Conservation (phyloP, 805 yeast species). For the Ogataea zsoltii region DNA sequence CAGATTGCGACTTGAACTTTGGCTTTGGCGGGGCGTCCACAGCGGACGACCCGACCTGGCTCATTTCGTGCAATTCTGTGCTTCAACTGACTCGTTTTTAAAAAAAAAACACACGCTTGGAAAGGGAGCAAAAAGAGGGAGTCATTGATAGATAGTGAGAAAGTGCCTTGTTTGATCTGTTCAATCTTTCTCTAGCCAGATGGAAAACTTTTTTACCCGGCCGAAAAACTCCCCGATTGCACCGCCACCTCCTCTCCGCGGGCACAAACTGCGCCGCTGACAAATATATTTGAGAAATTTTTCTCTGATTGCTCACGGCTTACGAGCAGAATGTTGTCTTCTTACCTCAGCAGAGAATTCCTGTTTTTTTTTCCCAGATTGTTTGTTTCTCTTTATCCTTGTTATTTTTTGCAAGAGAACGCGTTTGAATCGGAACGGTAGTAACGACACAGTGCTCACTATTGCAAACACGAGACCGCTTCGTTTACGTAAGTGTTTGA, state of each 20-base stretch:
- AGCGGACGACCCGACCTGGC: conserved; percentile 10
- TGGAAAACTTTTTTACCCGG: background rate
- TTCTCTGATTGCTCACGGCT: conserved; percentile 7
- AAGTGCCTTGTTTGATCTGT: too few species aligned
- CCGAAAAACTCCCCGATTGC: background rate
- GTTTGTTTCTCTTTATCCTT: conserved; percentile 4
- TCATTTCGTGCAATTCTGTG: conserved; percentile 3
- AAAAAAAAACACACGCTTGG: background rate
- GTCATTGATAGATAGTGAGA: background rate
- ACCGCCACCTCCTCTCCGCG: background rate
- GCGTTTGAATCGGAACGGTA: background rate
- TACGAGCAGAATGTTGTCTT: conserved; percentile 4
- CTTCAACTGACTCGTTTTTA: background rate
- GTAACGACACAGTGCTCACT: background rate
- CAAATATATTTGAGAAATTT: background rate
- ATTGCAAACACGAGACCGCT: background rate
- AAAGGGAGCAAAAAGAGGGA: background rate
- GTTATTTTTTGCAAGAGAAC: background rate
- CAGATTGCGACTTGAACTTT: conserved; percentile 32
- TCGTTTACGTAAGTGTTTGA: background rate
- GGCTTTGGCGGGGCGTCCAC: conserved; percentile 12
- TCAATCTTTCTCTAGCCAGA: too few species aligned
- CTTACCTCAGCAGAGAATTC: conserved; percentile 8
- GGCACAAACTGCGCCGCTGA: background rate
- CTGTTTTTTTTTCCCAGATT: background rate